Evolutionary conservation across 2,329 filamentous ascomycete genomes (phyloP).

Genomic region (Fusarium sp.): DNA sequence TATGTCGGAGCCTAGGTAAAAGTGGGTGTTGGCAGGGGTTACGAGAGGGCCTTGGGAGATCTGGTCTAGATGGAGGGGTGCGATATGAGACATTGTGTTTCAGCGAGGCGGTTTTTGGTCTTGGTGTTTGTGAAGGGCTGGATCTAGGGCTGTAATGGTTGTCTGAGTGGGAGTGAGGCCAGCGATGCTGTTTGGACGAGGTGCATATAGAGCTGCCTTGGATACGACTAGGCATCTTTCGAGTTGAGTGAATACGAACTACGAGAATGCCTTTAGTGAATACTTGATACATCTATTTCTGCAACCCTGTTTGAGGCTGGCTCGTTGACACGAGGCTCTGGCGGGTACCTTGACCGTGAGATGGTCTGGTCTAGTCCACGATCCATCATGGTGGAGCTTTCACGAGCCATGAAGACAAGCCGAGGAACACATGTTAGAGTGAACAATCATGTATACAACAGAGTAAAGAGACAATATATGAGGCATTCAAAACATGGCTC

Average conservation of each 20-base stretch:
- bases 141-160: background rate
- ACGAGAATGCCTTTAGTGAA: background rate
- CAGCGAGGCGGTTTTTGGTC: background rate
- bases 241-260: background rate
- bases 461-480: background rate
- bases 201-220: background rate
- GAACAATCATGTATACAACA: background rate
- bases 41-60: background rate
- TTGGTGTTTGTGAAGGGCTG: background rate
- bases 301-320: background rate
- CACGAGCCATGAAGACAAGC: background rate
- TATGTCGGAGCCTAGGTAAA: conserved; percentile 31
- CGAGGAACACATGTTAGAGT: background rate
- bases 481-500: background rate
- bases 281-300: background rate
- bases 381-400: conserved; percentile 15
- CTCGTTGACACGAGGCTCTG: background rate
- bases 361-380: background rate
- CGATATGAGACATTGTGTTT: background rate
- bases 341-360: conserved; percentile 12
- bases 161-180: background rate
- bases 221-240: background rate
- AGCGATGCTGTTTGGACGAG: background rate
- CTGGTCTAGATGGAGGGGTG: background rate
- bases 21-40: conserved; percentile 6